These are phyloP conservation scores for Yarrowia galli DNA, from an alignment of 1,139 yeast genomes.

Conservation along the genomic window DNA sequence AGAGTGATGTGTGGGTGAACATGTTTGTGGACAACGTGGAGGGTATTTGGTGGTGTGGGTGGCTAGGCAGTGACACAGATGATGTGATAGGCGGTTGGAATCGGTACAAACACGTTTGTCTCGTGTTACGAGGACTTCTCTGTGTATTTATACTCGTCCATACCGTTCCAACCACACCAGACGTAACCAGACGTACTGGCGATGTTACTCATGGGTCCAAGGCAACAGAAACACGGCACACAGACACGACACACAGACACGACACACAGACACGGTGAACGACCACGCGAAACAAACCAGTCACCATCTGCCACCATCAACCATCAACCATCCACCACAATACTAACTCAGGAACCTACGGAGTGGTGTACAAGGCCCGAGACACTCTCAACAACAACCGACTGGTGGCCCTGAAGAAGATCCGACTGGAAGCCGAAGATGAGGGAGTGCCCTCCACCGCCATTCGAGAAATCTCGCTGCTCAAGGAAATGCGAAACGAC, in stretches of 20 bases:
- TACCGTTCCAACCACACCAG: neutral
- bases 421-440: constrained; percentile 94
- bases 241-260: too few relatives aligned
- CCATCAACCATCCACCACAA: neutral
- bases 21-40: neutral
- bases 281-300: neutral
- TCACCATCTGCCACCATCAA: too few relatives aligned
- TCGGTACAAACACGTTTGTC: neutral
- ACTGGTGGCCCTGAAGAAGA: constrained; percentile 92
- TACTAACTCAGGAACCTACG: constrained; percentile 70
- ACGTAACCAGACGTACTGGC: neutral
- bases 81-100: neutral
- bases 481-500: constrained; percentile 91
- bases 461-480: constrained; percentile 89
- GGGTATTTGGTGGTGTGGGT: neutral
- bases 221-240: too few relatives aligned
- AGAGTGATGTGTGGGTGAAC: neutral
- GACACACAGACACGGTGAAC: neutral
- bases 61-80: neutral
- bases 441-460: constrained; percentile 99
- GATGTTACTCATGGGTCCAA: too few relatives aligned
- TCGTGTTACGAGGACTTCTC: neutral
- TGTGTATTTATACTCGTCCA: neutral
- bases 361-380: constrained; percentile 95
- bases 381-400: constrained; percentile 89